Percentiles rank a stretch among this genome's conserved stretches.
These are phyloP conservation scores for Porphyrellus cyaneotinctus DNA, from an alignment of 768 basidiomycete genomes.

Conservation along the genomic window DNA sequence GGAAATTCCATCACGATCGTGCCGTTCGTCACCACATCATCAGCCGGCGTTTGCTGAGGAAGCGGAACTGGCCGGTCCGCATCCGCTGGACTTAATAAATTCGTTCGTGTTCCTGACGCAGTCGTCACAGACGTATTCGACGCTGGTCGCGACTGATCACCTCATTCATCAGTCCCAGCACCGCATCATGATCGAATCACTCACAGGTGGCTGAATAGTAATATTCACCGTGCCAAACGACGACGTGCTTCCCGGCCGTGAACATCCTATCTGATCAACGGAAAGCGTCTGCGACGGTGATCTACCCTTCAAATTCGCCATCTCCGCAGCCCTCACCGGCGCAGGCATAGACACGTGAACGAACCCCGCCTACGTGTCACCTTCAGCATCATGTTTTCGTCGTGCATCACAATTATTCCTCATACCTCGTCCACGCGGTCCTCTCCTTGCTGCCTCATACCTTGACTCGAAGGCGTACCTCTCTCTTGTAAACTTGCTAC, in stretches of 20 bases:
- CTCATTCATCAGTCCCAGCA: slow-evolving; percentile 6
- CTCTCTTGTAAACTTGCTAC: slow-evolving; percentile 40
- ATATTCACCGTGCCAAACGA: slow-evolving; percentile 31
- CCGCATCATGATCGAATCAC: slow-evolving; percentile 2
- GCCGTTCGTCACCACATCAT: background rate
- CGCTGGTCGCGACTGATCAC: slow-evolving; percentile 36
- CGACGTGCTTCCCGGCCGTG: slow-evolving; percentile 29
- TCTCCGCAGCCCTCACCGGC: slow-evolving; percentile 25
- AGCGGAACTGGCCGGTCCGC: slow-evolving; percentile 37
- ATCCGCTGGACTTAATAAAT: slow-evolving; percentile 39
- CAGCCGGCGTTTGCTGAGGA: slow-evolving; percentile 14
- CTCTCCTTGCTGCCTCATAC: slow-evolving; percentile 36
- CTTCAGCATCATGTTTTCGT: slow-evolving; percentile 12
- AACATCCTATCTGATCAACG: slow-evolving; percentile 17
- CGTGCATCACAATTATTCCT: background rate
- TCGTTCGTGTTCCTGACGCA: slow-evolving; percentile 20
- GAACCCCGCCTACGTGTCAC: slow-evolving; percentile 26
- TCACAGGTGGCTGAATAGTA: slow-evolving; percentile 31
- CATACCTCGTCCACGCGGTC: slow-evolving; percentile 35
- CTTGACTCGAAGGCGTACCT: slow-evolving; percentile 16
- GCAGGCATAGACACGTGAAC: slow-evolving; percentile 35
- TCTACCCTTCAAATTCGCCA: slow-evolving; percentile 17
- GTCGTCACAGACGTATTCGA: slow-evolving; percentile 33
- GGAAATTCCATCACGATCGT: slow-evolving; percentile 27
- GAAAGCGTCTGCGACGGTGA: slow-evolving; percentile 21